phyloP scores from a whole-genome alignment of 202 grass and related monocot species.

The Musa balbisiana region DNA sequence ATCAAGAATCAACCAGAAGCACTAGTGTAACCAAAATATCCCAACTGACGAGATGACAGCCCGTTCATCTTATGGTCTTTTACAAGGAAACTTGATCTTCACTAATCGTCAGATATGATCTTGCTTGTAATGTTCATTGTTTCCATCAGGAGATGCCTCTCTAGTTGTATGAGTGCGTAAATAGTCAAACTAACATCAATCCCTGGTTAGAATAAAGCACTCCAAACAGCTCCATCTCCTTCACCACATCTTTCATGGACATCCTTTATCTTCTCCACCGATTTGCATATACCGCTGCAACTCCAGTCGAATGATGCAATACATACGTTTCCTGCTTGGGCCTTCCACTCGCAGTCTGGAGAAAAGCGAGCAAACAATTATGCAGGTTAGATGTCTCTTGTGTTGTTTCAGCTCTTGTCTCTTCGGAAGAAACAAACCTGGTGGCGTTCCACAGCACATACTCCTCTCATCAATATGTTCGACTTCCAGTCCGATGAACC shows the following conservation, averaged over 20 bases:
- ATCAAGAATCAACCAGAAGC: background rate
- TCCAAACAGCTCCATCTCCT: constrained; percentile 84
- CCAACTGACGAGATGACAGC: background rate
- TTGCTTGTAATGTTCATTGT: no score
- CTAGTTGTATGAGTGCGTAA: constrained; percentile 21
- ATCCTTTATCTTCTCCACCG: constrained; percentile 80
- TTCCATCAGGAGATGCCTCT: background rate
- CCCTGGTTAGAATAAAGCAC: constrained; percentile 52
- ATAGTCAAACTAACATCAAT: background rate
- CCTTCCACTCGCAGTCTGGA: constrained; percentile 96
- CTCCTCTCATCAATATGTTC: constrained; percentile 85
- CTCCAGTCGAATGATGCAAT: constrained; percentile 92
- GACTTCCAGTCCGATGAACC: constrained; percentile 95
- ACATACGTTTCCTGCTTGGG: constrained; percentile 72
- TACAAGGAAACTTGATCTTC: background rate
- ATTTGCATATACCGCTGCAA: constrained; percentile 94
- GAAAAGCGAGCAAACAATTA: constrained; percentile 7
- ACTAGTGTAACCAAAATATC: background rate
- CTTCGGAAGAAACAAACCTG: constrained; percentile 43
- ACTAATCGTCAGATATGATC: background rate
- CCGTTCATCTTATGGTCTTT: background rate
- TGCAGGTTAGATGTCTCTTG: background rate
- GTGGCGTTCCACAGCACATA: constrained; percentile 92
- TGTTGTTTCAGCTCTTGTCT: background rate
- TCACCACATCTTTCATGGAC: constrained; percentile 80